Conservation (phyloP, 2,329 filamentous ascomycete species). For the Trichoderma sp. region DNA sequence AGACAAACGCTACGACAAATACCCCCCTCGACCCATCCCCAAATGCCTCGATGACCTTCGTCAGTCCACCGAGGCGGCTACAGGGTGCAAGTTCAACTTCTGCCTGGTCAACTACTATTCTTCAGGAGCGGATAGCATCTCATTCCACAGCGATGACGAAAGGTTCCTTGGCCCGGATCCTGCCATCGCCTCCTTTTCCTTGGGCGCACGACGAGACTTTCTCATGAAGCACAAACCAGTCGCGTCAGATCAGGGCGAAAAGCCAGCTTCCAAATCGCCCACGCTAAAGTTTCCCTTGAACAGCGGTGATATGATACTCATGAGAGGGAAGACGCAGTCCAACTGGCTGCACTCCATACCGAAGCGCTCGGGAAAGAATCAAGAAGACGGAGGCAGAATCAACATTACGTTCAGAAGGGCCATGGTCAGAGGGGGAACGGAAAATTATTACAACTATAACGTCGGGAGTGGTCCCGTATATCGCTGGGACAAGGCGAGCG, state of each 20-base stretch:
- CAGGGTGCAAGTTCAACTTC: conserved; percentile 72
- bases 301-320: conserved; percentile 77
- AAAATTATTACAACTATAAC: conserved; percentile 86
- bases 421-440: conserved; percentile 70
- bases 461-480: conserved; percentile 70
- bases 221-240: conserved; percentile 76
- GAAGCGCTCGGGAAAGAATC: conserved; percentile 67
- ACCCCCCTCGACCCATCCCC: conserved; percentile 69
- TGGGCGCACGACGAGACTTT: conserved; percentile 74
- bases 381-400: conserved; percentile 64
- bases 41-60: conserved; percentile 67
- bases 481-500: conserved; percentile 62
- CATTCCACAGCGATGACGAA: conserved; percentile 81
- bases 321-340: conserved; percentile 73
- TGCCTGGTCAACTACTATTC: conserved; percentile 83
- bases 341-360: conserved; percentile 80
- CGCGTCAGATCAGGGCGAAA: conserved; percentile 36
- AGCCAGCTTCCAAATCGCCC: conserved; percentile 14
- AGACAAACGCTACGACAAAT: conserved; percentile 58
- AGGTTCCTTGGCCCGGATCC: conserved; percentile 70
- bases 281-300: conserved; percentile 57
- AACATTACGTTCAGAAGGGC: conserved; percentile 80
- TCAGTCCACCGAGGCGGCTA: conserved; percentile 64
- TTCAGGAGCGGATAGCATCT: conserved; percentile 74
- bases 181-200: conserved; percentile 72